Evolutionary conservation across 129 eudicot species (phyloP).

Genomic region (Centaurea solstitialis): DNA sequence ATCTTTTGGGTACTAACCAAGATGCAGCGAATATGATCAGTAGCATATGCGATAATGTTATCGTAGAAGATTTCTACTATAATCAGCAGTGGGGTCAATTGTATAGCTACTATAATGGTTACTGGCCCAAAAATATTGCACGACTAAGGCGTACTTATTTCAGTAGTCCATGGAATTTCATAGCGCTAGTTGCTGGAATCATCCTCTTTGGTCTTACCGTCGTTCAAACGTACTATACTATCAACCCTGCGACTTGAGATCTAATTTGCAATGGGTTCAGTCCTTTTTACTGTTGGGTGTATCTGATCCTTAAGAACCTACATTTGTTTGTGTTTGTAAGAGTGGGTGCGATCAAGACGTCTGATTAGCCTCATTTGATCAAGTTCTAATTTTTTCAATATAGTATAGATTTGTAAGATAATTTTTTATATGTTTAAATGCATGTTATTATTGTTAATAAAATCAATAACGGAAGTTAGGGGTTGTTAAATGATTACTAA

Average conservation of each 20-base stretch:
- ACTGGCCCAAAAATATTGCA: background rate
- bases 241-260: background rate
- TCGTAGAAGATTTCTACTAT: constrained; percentile 3
- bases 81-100: background rate
- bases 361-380: too few species aligned
- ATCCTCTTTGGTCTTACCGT: background rate
- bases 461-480: too few species aligned
- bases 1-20: background rate
- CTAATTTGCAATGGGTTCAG: background rate
- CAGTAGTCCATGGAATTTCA: background rate
- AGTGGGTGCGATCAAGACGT: too few species aligned
- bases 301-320: too few species aligned
- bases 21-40: background rate
- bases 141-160: background rate
- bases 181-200: background rate
- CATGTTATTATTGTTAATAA: too few species aligned
- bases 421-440: too few species aligned
- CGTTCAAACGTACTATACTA: background rate
- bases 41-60: constrained; percentile 1
- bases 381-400: too few species aligned
- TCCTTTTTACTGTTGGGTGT: too few species aligned
- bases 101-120: background rate
- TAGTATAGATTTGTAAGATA: too few species aligned
- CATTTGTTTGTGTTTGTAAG: too few species aligned
- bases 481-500: too few species aligned